Conservation (phyloP, 345 rosid genomes). For the Rhodomyrtus tomentosa region DNA sequence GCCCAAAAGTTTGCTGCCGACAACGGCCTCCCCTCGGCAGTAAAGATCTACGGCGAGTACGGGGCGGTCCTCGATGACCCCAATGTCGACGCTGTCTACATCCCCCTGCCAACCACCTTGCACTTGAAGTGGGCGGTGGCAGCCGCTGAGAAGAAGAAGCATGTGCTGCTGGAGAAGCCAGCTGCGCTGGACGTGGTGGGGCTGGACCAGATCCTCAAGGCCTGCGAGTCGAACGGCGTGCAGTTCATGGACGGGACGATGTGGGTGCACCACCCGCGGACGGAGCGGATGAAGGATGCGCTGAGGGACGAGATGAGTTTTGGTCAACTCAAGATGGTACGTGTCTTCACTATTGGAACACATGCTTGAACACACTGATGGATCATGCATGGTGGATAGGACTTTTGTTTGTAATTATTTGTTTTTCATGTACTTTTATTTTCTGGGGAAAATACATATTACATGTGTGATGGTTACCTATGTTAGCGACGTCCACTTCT, state of each 20-base stretch:
- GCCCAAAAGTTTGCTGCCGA: constrained; percentile 17
- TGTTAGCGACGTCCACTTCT: background rate
- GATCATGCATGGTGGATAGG: background rate
- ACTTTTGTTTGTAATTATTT: background rate
- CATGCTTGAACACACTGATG: background rate
- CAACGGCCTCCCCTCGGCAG: constrained; percentile 14
- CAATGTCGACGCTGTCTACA: constrained; percentile 21
- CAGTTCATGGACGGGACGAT: constrained; percentile 38
- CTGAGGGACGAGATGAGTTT: constrained; percentile 16
- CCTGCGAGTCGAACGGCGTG: constrained; percentile 25
- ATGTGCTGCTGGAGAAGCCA: constrained; percentile 34
- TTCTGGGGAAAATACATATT: background rate
- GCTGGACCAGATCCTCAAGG: constrained; percentile 13
- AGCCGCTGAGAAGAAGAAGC: constrained; percentile 32
- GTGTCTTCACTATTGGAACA: background rate
- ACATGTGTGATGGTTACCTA: background rate
- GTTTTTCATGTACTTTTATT: background rate
- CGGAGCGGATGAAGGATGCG: constrained; percentile 16
- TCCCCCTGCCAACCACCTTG: constrained; percentile 31
- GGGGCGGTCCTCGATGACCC: constrained; percentile 27
- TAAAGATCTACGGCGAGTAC: constrained; percentile 23
- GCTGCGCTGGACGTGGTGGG: constrained; percentile 14
- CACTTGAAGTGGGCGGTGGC: constrained; percentile 25
- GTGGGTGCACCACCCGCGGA: constrained; percentile 38
- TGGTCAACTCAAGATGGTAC: constrained; percentile 23